Percentiles rank a stretch among this genome's conserved stretches.
phyloP scores from a whole-genome alignment of 2,329 filamentous ascomycete genomes.

The Fusarium sp. region DNA sequence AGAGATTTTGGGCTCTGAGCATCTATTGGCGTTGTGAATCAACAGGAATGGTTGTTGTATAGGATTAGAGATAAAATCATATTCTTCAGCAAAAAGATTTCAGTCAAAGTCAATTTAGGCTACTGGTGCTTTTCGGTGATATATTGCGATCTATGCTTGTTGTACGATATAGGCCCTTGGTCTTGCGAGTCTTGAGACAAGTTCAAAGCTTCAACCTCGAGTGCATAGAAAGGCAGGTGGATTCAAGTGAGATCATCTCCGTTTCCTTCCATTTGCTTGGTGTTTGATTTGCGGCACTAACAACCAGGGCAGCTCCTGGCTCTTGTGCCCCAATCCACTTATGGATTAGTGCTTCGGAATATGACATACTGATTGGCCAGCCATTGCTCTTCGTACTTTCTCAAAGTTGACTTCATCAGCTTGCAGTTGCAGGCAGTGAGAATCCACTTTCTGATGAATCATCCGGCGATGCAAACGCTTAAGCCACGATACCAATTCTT shows the following conservation, averaged over 20 bases:
- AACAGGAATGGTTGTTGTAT: slow-evolving; percentile 21
- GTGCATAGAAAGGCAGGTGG: background rate
- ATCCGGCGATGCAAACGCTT: slow-evolving; percentile 53
- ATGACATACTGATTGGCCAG: slow-evolving; percentile 20
- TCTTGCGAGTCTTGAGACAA: too few relatives aligned
- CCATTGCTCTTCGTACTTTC: slow-evolving; percentile 17
- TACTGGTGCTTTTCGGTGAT: background rate
- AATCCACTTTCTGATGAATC: slow-evolving; percentile 55
- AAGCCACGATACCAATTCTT: slow-evolving; percentile 17
- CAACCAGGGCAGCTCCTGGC: slow-evolving; percentile 10
- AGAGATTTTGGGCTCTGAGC: slow-evolving; percentile 27
- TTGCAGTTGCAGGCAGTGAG: slow-evolving; percentile 33
- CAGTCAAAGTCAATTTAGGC: background rate
- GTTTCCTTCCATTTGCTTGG: background rate
- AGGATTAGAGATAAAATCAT: slow-evolving; percentile 21
- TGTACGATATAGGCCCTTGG: too few relatives aligned
- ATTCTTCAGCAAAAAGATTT: background rate
- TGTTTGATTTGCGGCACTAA: background rate
- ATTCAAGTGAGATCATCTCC: slow-evolving; percentile 4
- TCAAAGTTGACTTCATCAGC: slow-evolving; percentile 26
- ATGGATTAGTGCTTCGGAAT: background rate
- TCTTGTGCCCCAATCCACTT: background rate
- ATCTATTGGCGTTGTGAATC: slow-evolving; percentile 36
- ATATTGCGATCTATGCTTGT: background rate
- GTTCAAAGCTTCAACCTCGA: background rate